These are phyloP conservation scores for Mucor piriformis DNA, from an alignment of 371 early-diverging fungal species.

Conservation along the genomic window DNA sequence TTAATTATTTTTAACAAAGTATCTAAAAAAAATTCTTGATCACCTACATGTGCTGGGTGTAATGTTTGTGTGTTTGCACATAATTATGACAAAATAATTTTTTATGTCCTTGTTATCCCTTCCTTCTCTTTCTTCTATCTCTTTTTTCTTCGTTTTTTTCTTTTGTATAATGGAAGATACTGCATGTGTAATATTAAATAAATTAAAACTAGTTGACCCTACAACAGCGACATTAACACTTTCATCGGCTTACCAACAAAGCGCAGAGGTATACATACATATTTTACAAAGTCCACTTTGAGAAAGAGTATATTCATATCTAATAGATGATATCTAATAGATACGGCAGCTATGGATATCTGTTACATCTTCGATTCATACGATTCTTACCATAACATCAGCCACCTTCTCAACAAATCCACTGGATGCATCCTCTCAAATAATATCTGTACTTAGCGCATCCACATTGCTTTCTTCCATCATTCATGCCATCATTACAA, in stretches of 20 bases:
- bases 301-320: not conserved
- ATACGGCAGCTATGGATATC: constrained; percentile 20
- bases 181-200: constrained; percentile 10
- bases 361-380: constrained; percentile 16
- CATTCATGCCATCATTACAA: constrained; percentile 13
- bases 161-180: constrained; percentile 8
- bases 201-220: constrained; percentile 13
- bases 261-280: constrained; percentile 7
- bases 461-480: constrained; percentile 19
- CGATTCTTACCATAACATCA: not conserved
- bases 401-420: not conserved
- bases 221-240: constrained; percentile 1
- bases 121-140: constrained; percentile 1
- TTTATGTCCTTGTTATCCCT: constrained; percentile 3
- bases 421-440: constrained; percentile 12
- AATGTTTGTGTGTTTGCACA: not conserved
- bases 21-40: not conserved
- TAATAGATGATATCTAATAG: not conserved
- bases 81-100: not conserved
- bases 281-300: too few relatives aligned
- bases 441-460: constrained; percentile 15
- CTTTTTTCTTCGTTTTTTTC: not conserved
- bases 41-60: not conserved
- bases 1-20: too few relatives aligned
- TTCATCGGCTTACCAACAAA: constrained; percentile 20